These are phyloP conservation scores for Podospora pseudoanserina DNA, from an alignment of 495 filamentous ascomycete genomes.

Conservation along the genomic window DNA sequence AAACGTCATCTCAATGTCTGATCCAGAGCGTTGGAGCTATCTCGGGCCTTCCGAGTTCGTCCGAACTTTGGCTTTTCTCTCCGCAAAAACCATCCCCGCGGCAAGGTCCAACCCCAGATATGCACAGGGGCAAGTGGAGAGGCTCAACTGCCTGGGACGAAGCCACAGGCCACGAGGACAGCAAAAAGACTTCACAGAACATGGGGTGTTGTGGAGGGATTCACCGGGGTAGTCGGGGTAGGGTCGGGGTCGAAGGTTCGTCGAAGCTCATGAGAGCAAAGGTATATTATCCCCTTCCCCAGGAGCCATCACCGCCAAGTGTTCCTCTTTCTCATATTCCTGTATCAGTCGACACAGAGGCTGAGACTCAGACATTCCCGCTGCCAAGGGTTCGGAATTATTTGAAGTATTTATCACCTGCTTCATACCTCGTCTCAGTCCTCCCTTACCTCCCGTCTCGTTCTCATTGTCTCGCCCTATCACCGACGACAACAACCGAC, in stretches of 20 bases:
- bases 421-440: constrained; percentile 6
- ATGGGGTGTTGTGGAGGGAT: not conserved
- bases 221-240: not conserved
- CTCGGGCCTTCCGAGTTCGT: not conserved
- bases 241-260: not conserved
- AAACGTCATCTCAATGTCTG: not conserved
- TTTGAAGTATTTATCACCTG: not conserved
- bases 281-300: not conserved
- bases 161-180: constrained; percentile 1
- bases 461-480: not conserved
- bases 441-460: not conserved
- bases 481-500: not conserved
- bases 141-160: not conserved
- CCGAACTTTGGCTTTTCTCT: not conserved
- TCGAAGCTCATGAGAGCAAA: not conserved
- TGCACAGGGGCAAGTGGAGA: not conserved
- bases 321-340: not conserved
- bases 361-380: not conserved
- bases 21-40: not conserved
- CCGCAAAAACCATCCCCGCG: not conserved
- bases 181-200: not conserved
- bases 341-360: not conserved
- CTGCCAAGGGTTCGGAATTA: not conserved
- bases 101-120: constrained; percentile 2
- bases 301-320: not conserved